These are phyloP conservation scores for Phytopythium mirpurense DNA, from an alignment of 352 stramenopile genomes.

Conservation along the genomic window DNA sequence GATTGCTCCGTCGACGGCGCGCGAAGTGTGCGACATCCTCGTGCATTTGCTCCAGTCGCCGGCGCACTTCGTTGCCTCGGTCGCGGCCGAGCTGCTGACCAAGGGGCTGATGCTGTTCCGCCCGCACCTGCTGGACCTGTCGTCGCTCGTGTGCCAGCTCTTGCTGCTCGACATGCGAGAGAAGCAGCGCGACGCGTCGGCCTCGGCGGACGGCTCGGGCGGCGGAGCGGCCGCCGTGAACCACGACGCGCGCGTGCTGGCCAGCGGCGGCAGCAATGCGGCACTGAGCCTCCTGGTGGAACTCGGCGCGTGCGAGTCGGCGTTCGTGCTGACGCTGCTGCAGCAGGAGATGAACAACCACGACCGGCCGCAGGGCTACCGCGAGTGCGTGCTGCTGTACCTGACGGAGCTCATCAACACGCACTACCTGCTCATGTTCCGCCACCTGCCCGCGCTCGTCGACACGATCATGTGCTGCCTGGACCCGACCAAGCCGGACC, in stretches of 20 bases:
- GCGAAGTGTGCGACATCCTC: slow-evolving; percentile 79
- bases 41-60: slow-evolving; percentile 56
- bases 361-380: slow-evolving; percentile 59
- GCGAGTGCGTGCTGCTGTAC: slow-evolving; percentile 71
- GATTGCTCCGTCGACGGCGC: slow-evolving; percentile 63
- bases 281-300: slow-evolving; percentile 76
- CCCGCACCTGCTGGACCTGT: slow-evolving; percentile 74
- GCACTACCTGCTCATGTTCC: slow-evolving; percentile 81
- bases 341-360: slow-evolving; percentile 83
- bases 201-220: slow-evolving; percentile 11
- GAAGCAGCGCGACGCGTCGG: slow-evolving; percentile 40
- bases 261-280: slow-evolving; percentile 58
- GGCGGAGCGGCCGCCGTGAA: slow-evolving; percentile 19
- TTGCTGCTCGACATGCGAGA: slow-evolving; percentile 71
- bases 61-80: slow-evolving; percentile 49
- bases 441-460: slow-evolving; percentile 75
- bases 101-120: slow-evolving; percentile 84
- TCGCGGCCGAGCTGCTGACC: slow-evolving; percentile 71
- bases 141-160: slow-evolving; percentile 67
- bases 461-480: slow-evolving; percentile 83
- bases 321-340: slow-evolving; percentile 68
- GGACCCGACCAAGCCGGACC: slow-evolving; percentile 80
- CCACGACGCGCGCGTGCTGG: slow-evolving; percentile 37
- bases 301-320: slow-evolving; percentile 67
- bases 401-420: slow-evolving; percentile 80